Evolutionary conservation across 495 filamentous ascomycete species (phyloP), one percentile per base, ranked within the genome.

Genomic region (Ascodesmis nigricans): DNA sequence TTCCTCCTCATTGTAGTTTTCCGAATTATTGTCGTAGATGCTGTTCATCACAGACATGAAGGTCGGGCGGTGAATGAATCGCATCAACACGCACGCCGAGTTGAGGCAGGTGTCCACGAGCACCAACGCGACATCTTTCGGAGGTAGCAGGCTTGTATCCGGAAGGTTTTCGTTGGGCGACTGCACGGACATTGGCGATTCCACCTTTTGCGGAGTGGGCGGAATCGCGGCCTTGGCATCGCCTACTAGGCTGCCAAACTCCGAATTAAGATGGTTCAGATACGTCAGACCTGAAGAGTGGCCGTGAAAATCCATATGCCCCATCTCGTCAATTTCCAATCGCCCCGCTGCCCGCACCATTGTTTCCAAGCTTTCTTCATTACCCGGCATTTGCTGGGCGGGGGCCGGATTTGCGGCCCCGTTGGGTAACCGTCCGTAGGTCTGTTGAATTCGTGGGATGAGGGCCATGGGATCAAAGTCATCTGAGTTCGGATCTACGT

Each of bases 301-400:
- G 25, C 87, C 87, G 49, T 87, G 78, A 45, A 91, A 97, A 50
- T 93, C 87, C 72, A 78, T 91, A 43, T 91, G 66, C 13, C 84
- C 84, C 43, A 71, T 66, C 43, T 97, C 87, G 52, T 91, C 83
- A 11, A 92, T 62, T 47, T 93, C 90, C 8, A 97, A 61, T 49
- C 73, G 78, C 22, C 83, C 87, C 3, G 78, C 78, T 30, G 78
- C 73, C 47, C 77, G 73, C 36, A 97, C 80, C 90, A 97, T 97
- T 4, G 84, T 91, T 52, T 90, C 75, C 19, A 97, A 60, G n/a
- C n/a, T n/a, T n/a, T n/a, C n/a, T n/a, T n/a, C n/a, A n/a, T n/a
- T n/a, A n/a, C n/a, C n/a, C n/a, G n/a, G n/a, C n/a, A n/a, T n/a
- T n/a, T n/a, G n/a, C n/a, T n/a, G 31, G 17, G 17, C 5, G 31